Base-by-base conservation (phyloP, 495 filamentous ascomycete species). In the Evernia prunastri region DNA sequence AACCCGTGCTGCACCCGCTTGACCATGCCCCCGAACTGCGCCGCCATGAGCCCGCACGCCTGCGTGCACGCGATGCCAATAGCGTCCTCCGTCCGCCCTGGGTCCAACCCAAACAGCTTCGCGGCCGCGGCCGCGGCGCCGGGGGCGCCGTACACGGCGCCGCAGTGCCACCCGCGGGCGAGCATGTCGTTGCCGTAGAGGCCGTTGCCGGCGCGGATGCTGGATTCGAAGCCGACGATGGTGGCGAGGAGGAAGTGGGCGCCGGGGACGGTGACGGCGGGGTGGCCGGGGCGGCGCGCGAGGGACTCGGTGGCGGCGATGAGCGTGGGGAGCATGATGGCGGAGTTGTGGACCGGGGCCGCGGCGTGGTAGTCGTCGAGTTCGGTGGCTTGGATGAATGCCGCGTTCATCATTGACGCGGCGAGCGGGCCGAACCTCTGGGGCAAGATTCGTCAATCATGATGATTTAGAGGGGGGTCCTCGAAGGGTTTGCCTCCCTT, bases 1-100 rank as follows among this genome's bases (percentile, higher is more conserved):
- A 81, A 80, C 3, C 72, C 78, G 58, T 81, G 79, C 63, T 79
- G 76, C 75, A 80, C 76, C 9, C 76, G 72, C 64, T 79, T 81
- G 5, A 78, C 71, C 61, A 72, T 71, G 20, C 76, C 71, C 54
- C 75, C 78, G 58, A 69, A 78, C 59, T 81, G 77, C 23, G 77
- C 78, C 6, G 73, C 68, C 75, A 81, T 80, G 9, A 78, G 61
- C 0, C 80, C 76, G 45, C 75, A 71, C 1, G 73, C 72, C 59
- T 79, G 74, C 0, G 76, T 79, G 54, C 72, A 79, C 6, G 77
- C 78, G 2, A 74, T 79, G 11, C 78, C 79, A 4, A 79, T 56
- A 0, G 75, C 76, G 13, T 69, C 65, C 58, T 80, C 76, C 20
- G 74, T 75, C 20, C 67, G 63, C 23, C 56, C 61, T 13, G 75